Conservation (phyloP, 805 yeast genomes). For the Scheffersomyces ergatensis region DNA sequence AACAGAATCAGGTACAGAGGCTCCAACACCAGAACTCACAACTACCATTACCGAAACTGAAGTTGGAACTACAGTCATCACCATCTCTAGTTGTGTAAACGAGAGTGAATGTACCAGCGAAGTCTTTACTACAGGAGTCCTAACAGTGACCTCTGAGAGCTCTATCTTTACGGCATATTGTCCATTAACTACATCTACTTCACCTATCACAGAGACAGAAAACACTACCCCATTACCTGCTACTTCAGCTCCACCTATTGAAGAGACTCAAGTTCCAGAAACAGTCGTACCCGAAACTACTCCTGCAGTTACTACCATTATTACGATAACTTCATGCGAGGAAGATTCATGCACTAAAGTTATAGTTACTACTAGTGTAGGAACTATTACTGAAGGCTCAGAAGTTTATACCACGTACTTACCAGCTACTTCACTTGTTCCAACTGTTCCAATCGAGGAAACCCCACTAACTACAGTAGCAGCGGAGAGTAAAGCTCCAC, state of each 20-base stretch:
- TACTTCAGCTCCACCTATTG: too few species aligned
- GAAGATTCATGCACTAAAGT: background rate
- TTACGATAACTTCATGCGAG: background rate
- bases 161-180: background rate
- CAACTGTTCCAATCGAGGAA: too few species aligned
- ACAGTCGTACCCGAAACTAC: background rate
- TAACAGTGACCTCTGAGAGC: background rate
- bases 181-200: background rate
- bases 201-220: background rate
- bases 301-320: background rate
- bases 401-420: background rate
- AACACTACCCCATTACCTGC: too few species aligned
- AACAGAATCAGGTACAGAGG: background rate
- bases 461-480: background rate
- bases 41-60: background rate
- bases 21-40: too few species aligned
- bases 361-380: background rate
- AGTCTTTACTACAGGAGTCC: background rate
- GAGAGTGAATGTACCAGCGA: background rate
- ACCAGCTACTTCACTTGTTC: background rate
- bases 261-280: too few species aligned
- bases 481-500: background rate
- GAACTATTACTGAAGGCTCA: background rate
- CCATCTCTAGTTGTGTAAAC: background rate
- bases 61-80: too few species aligned